Percentiles rank a stretch among this genome's conserved stretches.
phyloP scores from a whole-genome alignment of 2,329 filamentous ascomycete species.

The Tolypocladium tundrense region DNA sequence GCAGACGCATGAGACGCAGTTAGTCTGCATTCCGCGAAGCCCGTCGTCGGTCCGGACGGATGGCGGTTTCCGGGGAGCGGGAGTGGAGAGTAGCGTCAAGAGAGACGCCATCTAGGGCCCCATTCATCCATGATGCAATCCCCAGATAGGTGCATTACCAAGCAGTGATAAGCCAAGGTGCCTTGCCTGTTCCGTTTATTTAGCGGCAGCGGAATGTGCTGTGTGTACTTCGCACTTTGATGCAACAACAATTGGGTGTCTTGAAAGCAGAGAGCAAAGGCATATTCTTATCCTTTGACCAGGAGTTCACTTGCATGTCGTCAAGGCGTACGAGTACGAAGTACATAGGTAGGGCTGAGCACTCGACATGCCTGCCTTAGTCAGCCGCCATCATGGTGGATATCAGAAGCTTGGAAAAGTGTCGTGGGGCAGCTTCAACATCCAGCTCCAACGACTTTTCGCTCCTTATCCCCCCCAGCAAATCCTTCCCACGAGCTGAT shows the following conservation, averaged over 20 bases:
- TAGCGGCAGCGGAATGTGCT: too few relatives aligned
- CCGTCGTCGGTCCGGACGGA: background rate
- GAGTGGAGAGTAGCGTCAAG: background rate
- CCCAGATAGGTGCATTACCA: background rate
- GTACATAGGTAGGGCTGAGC: too few relatives aligned
- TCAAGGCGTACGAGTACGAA: too few relatives aligned
- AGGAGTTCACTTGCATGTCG: too few relatives aligned
- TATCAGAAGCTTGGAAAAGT: background rate
- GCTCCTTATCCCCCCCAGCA: background rate
- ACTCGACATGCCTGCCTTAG: background rate
- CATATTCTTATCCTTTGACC: too few relatives aligned
- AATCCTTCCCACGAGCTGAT: slow-evolving; percentile 8
- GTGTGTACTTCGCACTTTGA: too few relatives aligned
- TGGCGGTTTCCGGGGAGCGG: background rate
- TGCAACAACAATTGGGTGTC: too few relatives aligned
- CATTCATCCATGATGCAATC: background rate
- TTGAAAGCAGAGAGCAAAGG: too few relatives aligned
- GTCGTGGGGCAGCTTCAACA: slow-evolving; percentile 4
- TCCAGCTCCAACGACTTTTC: background rate
- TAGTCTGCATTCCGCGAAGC: background rate
- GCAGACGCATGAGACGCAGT: background rate
- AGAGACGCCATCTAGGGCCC: background rate
- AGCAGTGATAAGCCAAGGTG: background rate
- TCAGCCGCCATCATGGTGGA: background rate
- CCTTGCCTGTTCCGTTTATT: too few relatives aligned